Base-by-base conservation (phyloP, 1,284 basidiomycete species). In the Irpex lacteus region DNA sequence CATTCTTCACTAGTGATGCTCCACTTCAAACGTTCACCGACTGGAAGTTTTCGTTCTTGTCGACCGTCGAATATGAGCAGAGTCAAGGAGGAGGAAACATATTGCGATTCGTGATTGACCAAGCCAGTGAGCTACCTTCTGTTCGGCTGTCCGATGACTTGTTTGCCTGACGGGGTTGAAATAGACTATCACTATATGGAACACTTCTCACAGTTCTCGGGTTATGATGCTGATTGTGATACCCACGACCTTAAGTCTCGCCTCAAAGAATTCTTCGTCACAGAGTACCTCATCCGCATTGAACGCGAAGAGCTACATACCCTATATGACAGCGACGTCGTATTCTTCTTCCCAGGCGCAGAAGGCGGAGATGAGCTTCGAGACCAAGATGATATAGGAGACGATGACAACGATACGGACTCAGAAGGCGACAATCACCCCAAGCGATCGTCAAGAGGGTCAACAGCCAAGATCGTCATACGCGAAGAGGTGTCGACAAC, bases 11-110 rank as follows among this genome's bases (percentile, higher is more conserved):
- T 21, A 19, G 19, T 53, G 18, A n/a, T 19, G 44, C 21, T 4
- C 52, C 44, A 26, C 32, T 61, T 19, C 65, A 60, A 19, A 60
- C 44, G 15, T 73, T 69, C 58, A 57, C 26, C 19, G 69, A 72
- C 53, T 76, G 74, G 74, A 70, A 70, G 63, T 68, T 78, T 47
- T 72, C 73, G 0, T 63, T 76, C 63, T 65, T 78, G 13, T 70
- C 76, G 47, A 71, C 73, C 50, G 65, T 76, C 7, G 54, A 69
- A 40, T 65, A 71, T 37, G 61, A 62, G 26, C 11, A 55, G 52
- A 19, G 18, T 18, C 44, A 18, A 40, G 63, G 64, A 13, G 70
- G 70, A 3, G 72, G 71, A 7, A 63, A 65, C 26, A 64, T 70
- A 7, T 70, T 65, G 26, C 70, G 67, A 18, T 69, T 74, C 62